Evolutionary conservation across 1,284 basidiomycete species (phyloP).

Genomic region (Moesziomyces globuligerus): DNA sequence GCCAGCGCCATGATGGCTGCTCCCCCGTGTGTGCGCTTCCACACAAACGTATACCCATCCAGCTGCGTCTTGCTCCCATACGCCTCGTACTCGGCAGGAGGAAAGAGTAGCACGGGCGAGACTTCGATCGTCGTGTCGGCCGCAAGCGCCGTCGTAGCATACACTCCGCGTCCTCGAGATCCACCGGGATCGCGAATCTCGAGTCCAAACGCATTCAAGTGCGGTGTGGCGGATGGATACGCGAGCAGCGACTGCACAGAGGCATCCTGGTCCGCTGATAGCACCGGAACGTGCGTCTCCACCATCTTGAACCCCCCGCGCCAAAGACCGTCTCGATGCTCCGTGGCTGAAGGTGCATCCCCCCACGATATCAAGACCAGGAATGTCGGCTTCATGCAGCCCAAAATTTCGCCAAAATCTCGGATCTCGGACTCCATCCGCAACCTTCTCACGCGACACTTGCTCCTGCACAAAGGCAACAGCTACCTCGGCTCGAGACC

Average conservation of each 20-base stretch:
- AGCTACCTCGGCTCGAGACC: too few relatives aligned
- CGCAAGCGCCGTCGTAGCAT: conserved; percentile 32
- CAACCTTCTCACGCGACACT: not conserved
- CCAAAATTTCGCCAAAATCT: conserved; percentile 15
- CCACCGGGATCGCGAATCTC: conserved; percentile 25
- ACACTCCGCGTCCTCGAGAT: conserved; percentile 49
- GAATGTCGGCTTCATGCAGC: not conserved
- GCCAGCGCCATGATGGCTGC: conserved; percentile 78
- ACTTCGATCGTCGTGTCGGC: conserved; percentile 79
- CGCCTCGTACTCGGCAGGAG: conserved; percentile 70
- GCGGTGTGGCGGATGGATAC: conserved; percentile 50
- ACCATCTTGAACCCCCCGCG: conserved; percentile 21
- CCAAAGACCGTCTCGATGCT: too few relatives aligned
- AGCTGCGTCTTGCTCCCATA: conserved; percentile 74
- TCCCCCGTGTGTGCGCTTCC: conserved; percentile 70
- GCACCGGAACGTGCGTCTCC: conserved; percentile 26
- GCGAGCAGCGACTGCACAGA: conserved; percentile 18
- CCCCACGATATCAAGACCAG: not conserved
- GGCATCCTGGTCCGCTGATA: conserved; percentile 7
- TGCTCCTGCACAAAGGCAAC: not conserved
- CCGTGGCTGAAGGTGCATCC: not conserved
- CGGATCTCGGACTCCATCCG: conserved; percentile 10
- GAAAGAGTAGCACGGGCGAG: conserved; percentile 84
- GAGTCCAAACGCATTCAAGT: conserved; percentile 46
- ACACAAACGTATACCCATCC: conserved; percentile 86